Base-by-base conservation (phyloP, 495 filamentous ascomycete genomes). In the Penicillium steckii region DNA sequence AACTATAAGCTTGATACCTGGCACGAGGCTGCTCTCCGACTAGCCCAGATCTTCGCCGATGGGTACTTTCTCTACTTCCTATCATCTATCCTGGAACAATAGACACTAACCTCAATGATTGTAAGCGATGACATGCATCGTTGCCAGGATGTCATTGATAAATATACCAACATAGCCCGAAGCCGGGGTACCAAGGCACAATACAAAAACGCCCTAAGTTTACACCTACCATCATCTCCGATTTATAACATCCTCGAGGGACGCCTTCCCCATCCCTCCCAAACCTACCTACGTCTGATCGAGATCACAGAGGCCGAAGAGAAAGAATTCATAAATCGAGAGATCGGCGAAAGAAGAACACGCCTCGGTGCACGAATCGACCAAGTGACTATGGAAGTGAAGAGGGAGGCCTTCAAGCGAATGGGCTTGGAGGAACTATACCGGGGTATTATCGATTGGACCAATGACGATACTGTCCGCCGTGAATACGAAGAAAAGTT, bases 401-500 rank as follows among this genome's bases (percentile, higher is more conserved):
- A 91, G 60, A 77, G 87, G 8, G 95, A 97, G 62, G 85, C 96
- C 5, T 81, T 88, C 47, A 74, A 72, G 27, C 72, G 78, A 32
- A 94, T 87, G 69, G 68, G 81, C 46, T 67, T 98, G 27, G 89
- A 89, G 59, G 60, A 80, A 8, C 63, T 95, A 18, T 98, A 96
- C 63, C 80, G 81, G 27, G 78, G 89, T 35, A 80, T 97, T 32
- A 88, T 95, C 50, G 83, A 97, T 61, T 98, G 94, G 95, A 80
- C 85, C 19, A 83, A 82, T 40, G 90, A 97, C 63, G 94, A 97
- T 60, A 87, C 90, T 17, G 67, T 89, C 22, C 83, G 94, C 32
- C 85, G 91, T 33, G 76, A 81, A 29, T 94, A 92, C 60, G 95
- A 97, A 67, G 91, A 95, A 66, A 97, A 94, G 65, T 73, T 96